Evolutionary conservation across 768 basidiomycete genomes (phyloP).

Genomic region (Pulveroboletus sp.): DNA sequence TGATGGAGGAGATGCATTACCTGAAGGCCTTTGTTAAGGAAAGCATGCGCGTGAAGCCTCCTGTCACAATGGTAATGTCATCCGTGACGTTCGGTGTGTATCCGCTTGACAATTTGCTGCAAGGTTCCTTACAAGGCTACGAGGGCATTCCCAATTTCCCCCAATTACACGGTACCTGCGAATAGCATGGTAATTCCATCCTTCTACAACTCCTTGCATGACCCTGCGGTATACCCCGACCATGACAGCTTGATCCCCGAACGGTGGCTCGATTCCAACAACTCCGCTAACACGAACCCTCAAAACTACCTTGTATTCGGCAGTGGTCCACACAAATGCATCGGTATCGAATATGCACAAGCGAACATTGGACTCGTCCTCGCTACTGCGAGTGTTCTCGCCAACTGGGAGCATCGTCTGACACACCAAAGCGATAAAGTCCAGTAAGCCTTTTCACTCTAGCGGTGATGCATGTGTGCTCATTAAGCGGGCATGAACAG

Average conservation of each 20-base stretch:
- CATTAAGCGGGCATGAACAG: constrained; percentile 34
- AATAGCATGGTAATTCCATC: constrained; percentile 94
- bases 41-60: constrained; percentile 85
- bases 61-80: constrained; percentile 83
- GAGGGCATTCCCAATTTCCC: constrained; percentile 87
- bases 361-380: constrained; percentile 88
- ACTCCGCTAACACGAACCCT: constrained; percentile 76
- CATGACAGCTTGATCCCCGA: constrained; percentile 84
- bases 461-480: not conserved
- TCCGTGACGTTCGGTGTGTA: constrained; percentile 3
- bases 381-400: constrained; percentile 72
- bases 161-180: constrained; percentile 88
- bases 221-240: constrained; percentile 80
- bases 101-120: constrained; percentile 10
- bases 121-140: constrained; percentile 92
- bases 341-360: constrained; percentile 87
- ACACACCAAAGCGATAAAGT: constrained; percentile 78
- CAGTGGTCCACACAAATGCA: constrained; percentile 87
- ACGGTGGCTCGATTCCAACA: constrained; percentile 86
- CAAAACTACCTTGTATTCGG: constrained; percentile 97
- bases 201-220: constrained; percentile 90
- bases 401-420: constrained; percentile 85
- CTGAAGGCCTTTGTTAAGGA: constrained; percentile 91
- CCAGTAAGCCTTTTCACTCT: constrained; percentile 50
- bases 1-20: constrained; percentile 91